Conservation (phyloP, 2,329 filamentous ascomycete genomes). For the Pseudocercospora ulei region DNA sequence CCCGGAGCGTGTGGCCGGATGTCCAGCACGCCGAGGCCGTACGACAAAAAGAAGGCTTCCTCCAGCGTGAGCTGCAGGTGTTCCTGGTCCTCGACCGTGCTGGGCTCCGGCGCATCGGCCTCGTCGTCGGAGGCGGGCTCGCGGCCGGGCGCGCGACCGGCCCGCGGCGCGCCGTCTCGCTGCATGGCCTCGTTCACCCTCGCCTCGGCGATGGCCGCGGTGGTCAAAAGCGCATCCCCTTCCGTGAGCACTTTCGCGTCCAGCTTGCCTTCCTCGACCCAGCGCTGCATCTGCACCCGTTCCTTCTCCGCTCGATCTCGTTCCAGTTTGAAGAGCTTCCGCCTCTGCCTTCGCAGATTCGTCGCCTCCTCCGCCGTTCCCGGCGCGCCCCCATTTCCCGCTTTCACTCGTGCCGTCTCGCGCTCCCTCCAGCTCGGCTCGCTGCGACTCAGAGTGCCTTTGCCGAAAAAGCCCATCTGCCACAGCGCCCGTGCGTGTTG, state of each 20-base stretch:
- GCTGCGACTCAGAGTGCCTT: conserved; percentile 83
- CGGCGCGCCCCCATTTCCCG: conserved; percentile 19
- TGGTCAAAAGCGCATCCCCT: conserved; percentile 8
- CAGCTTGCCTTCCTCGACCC: conserved; percentile 45
- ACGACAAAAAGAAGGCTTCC: conserved; percentile 83
- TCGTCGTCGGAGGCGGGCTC: conserved; percentile 10
- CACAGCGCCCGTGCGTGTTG: conserved; percentile 70
- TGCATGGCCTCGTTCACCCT: not conserved
- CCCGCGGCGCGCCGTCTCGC: not conserved
- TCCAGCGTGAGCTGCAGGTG: conserved; percentile 86
- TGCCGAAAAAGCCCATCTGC: conserved; percentile 97
- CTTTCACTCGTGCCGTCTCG: conserved; percentile 60
- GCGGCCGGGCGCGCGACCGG: not conserved
- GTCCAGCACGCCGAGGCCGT: conserved; percentile 63
- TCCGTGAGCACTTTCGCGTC: conserved; percentile 17
- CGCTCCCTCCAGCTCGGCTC: conserved; percentile 86
- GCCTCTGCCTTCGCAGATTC: conserved; percentile 63
- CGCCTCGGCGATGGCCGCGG: conserved; percentile 6
- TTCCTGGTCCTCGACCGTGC: conserved; percentile 51
- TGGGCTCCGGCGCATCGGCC: conserved; percentile 16
- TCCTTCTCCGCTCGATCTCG: conserved; percentile 80
- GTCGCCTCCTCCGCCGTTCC: conserved; percentile 74
- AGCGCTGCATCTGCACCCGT: conserved; percentile 60
- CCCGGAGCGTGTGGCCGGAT: conserved; percentile 45
- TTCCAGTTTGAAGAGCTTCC: conserved; percentile 79